Evolutionary conservation across 306 rosid species (phyloP).

Genomic region (Acacia confusa): DNA sequence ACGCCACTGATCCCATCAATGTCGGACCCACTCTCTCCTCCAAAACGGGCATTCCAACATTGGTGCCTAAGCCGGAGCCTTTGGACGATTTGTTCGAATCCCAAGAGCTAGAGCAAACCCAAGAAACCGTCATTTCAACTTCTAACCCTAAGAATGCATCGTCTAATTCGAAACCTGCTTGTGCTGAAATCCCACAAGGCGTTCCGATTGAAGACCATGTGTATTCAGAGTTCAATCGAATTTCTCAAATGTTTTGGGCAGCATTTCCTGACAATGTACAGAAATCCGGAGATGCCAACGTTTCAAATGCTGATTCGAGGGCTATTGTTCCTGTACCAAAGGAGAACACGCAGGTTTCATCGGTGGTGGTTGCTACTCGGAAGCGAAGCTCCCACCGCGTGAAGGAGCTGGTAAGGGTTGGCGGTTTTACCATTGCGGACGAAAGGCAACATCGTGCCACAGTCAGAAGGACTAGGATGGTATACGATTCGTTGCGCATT

Average conservation of each 20-base stretch:
- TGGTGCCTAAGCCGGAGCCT: slow-evolving; percentile 76
- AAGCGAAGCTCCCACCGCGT: slow-evolving; percentile 35
- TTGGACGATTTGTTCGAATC: slow-evolving; percentile 41
- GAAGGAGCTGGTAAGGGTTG: slow-evolving; percentile 75
- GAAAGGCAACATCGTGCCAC: slow-evolving; percentile 48
- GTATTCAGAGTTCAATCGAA: slow-evolving; percentile 64
- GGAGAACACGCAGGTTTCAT: slow-evolving; percentile 32
- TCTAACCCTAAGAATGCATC: slow-evolving; percentile 22
- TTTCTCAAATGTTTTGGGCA: slow-evolving; percentile 62
- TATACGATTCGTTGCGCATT: slow-evolving; percentile 70
- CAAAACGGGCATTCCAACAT: slow-evolving; percentile 35
- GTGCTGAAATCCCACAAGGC: slow-evolving; percentile 30
- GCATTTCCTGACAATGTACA: slow-evolving; percentile 50
- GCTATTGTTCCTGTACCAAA: slow-evolving; percentile 68
- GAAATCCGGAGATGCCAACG: slow-evolving; percentile 28
- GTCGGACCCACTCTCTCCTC: background rate
- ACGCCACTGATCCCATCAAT: slow-evolving; percentile 3
- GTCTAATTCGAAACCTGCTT: background rate
- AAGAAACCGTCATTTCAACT: slow-evolving; percentile 18
- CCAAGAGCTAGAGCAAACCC: slow-evolving; percentile 4
- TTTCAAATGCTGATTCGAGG: slow-evolving; percentile 37
- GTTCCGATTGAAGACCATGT: slow-evolving; percentile 41
- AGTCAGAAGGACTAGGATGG: slow-evolving; percentile 65
- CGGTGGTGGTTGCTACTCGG: slow-evolving; percentile 30
- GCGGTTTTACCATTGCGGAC: slow-evolving; percentile 55